Evolutionary conservation across 306 rosid genomes (phyloP), one percentile per base, ranked within the genome.

Genomic region (Delonix regia): DNA sequence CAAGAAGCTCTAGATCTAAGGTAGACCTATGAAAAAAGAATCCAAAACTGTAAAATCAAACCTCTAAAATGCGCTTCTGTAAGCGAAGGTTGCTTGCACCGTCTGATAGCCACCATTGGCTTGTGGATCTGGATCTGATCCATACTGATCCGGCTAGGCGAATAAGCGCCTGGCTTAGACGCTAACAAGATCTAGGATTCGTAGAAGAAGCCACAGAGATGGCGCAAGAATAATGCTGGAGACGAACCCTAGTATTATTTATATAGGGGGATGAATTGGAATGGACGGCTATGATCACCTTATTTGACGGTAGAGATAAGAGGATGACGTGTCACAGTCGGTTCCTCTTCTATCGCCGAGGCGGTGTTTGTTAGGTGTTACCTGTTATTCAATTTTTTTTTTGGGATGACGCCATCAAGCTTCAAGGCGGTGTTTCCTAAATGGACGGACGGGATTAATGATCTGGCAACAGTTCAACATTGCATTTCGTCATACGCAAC

Each of bases 271-370:
- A 5, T 76, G 34, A 10, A 70, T 4, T 15, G 0, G n/a, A 41
- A 80, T 15, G 78, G 52, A 86, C 81, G 89, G 87, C 7, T 51
- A 55, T 72, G 86, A 85, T 85, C 69, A 22, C 3, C 66, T 76
- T 13, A 10, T 3, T 75, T 33, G 60, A 66, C 80, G 80, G 86
- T 82, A 22, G 5, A 7, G 78, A 86, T 79, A 57, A n/a, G n/a
- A n/a, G 0, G 6, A 38, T 53, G 66, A 73, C 84, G 86, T 73
- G 84, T 65, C 9, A 13, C 1, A 38, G 15, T 63, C 19, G 76
- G 61, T 85, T 85, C 79, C 76, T 34, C 51, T 9, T 78, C 33
- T 11, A 9, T 78, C 28, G 76, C 60, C 38, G 68, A 22, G 74
- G 3, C 25, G 8, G 9, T 6, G 71, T 13, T 45, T n/a, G n/a